Evolutionary conservation across 148 eudicot species (phyloP).

Genomic region (Rhododendron henanense): DNA sequence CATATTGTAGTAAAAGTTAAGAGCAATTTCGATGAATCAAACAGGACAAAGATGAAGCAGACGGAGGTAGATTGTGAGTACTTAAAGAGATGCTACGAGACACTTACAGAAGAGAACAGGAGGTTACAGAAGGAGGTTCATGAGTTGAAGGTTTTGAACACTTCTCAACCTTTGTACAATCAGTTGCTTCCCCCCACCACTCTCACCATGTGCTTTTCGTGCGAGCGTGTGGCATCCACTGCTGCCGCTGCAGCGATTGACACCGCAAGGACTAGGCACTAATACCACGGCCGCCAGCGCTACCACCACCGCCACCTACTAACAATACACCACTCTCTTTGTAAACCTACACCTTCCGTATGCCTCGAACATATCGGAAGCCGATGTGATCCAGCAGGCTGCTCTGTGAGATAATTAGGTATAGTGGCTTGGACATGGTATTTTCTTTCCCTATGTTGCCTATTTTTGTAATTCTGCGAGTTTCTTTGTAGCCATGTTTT

Average conservation of each 20-base stretch:
- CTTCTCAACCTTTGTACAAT: conserved; percentile 69
- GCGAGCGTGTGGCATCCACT: conserved; percentile 52
- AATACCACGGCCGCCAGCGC: not conserved
- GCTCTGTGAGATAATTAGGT: not conserved
- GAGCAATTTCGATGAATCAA: not conserved
- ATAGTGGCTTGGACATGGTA: not conserved
- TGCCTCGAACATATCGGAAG: not conserved
- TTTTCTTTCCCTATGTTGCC: not conserved
- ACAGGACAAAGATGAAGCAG: conserved; percentile 93
- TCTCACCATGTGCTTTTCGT: conserved; percentile 93
- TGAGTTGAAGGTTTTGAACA: conserved; percentile 71
- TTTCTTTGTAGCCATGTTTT: not conserved
- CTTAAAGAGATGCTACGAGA: conserved; percentile 78
- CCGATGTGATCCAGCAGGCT: not conserved
- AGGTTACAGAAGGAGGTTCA: conserved; percentile 83
- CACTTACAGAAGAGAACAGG: conserved; percentile 82
- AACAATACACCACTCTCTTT: not conserved
- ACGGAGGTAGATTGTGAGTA: conserved; percentile 96
- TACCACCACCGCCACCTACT: not conserved
- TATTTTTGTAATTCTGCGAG: not conserved
- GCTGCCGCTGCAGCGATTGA: not conserved
- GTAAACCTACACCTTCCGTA: not conserved
- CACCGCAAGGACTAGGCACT: not conserved
- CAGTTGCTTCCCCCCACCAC: conserved; percentile 69
- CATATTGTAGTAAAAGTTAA: not conserved